Conservation (phyloP, 208 protist genomes). For the Herpetomonas samuelpessoai region DNA sequence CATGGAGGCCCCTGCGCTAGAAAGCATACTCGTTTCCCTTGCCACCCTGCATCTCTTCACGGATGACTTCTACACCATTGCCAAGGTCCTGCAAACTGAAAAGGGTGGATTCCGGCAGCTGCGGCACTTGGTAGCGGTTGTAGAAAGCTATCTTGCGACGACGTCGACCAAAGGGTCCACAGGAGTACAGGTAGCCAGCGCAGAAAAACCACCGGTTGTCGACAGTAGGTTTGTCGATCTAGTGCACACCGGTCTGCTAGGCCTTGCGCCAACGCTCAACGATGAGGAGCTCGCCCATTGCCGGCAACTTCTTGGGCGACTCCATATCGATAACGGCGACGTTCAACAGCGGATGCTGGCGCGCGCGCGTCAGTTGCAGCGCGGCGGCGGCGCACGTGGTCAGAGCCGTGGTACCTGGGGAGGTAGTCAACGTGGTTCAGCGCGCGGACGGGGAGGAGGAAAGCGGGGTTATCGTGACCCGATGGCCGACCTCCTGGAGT, state of each 20-base stretch:
- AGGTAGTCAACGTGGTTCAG: not conserved
- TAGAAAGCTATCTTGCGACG: constrained; percentile 28
- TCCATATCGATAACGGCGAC: constrained; percentile 26
- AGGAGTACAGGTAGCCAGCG: not conserved
- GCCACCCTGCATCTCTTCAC: constrained; percentile 61
- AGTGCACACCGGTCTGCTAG: constrained; percentile 41
- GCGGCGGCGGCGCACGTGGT: constrained; percentile 1
- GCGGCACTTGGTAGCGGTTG: constrained; percentile 25
- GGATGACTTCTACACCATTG: constrained; percentile 77
- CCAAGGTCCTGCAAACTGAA: constrained; percentile 32
- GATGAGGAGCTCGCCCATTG: constrained; percentile 53
- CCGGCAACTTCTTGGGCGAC: constrained; percentile 30
- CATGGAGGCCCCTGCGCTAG: constrained; percentile 53
- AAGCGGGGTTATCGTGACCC: constrained; percentile 14
- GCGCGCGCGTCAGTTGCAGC: not conserved
- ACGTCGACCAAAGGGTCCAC: not conserved
- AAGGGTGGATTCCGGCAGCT: constrained; percentile 72
- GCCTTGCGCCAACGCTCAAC: constrained; percentile 44
- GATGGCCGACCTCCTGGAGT: constrained; percentile 24
- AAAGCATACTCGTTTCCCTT: constrained; percentile 59
- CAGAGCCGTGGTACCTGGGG: not conserved
- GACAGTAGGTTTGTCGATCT: constrained; percentile 32
- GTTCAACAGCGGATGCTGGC: constrained; percentile 34
- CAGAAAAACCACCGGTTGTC: constrained; percentile 5
- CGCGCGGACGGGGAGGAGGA: not conserved